phyloP scores from a whole-genome alignment of 192 early-diverging fungal genomes.

The Radiomyces spectabilis region DNA sequence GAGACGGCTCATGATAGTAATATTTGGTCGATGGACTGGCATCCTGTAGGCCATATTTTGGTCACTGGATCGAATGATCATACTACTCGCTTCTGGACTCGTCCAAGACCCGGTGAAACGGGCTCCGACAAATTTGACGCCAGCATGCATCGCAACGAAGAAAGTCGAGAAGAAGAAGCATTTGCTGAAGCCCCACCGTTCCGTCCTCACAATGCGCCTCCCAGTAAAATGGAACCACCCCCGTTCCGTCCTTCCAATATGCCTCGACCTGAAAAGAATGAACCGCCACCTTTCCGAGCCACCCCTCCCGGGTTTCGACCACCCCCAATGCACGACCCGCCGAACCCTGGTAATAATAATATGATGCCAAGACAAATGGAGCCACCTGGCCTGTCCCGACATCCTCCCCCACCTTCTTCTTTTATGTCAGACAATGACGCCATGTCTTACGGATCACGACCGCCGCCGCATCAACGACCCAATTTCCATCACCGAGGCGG shows the following conservation, averaged over 20 bases:
- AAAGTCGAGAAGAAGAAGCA: conserved; percentile 35
- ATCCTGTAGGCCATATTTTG: conserved; percentile 92
- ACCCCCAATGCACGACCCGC: no score
- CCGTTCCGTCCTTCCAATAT: conserved; percentile 10
- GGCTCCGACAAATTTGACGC: conserved; percentile 49
- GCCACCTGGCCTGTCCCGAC: no score
- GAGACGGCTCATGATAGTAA: conserved; percentile 82
- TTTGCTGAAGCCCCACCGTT: conserved; percentile 29
- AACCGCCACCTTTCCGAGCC: conserved; percentile 16
- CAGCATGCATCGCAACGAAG: conserved; percentile 40
- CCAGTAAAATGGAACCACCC: conserved; percentile 7
- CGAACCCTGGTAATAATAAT: no score
- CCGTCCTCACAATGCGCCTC: conserved; percentile 10
- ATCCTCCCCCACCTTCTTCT: no score
- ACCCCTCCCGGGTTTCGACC: no score
- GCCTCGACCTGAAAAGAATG: conserved; percentile 1
- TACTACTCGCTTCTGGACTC: conserved; percentile 91
- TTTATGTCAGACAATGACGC: no score
- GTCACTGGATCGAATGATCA: conserved; percentile 94
- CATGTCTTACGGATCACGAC: no score
- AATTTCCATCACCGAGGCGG: no score
- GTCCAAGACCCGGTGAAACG: conserved; percentile 79
- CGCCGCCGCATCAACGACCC: no score
- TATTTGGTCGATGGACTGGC: conserved; percentile 96
- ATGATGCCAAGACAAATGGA: no score